A percentile compares a stretch with the other conserved stretches of the same genome.
Evolutionary conservation across 768 basidiomycete species (phyloP).

Genomic region (Collybia mongolica): DNA sequence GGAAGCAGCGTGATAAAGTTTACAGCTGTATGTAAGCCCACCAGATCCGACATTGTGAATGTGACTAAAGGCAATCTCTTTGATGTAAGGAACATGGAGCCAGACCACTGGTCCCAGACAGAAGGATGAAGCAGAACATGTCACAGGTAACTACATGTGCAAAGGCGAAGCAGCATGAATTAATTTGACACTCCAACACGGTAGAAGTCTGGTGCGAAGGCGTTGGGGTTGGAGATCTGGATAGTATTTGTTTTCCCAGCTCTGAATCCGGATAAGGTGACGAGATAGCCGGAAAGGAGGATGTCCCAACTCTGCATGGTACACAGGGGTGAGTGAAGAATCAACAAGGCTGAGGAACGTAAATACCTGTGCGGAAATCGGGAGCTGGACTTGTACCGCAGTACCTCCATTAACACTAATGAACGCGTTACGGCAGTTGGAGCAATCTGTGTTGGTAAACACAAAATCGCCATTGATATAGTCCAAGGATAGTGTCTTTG

Average conservation of each 20-base stretch:
- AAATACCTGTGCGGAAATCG: slow-evolving; percentile 49
- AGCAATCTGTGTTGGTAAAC: slow-evolving; percentile 42
- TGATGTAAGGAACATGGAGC: too few relatives aligned
- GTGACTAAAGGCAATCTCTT: slow-evolving; percentile 6
- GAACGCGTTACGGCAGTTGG: slow-evolving; percentile 47
- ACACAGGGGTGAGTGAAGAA: neutral
- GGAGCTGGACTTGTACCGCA: slow-evolving; percentile 43
- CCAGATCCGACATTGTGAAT: slow-evolving; percentile 4
- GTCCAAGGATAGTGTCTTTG: slow-evolving; percentile 41
- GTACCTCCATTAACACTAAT: slow-evolving; percentile 45
- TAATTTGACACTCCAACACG: slow-evolving; percentile 34
- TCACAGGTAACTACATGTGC: too few relatives aligned
- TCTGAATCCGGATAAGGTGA: slow-evolving; percentile 41
- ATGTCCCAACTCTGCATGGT: slow-evolving; percentile 43
- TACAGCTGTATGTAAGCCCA: neutral
- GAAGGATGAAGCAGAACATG: too few relatives aligned
- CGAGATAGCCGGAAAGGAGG: slow-evolving; percentile 35
- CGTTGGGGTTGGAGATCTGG: slow-evolving; percentile 41
- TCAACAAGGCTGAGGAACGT: slow-evolving; percentile 8
- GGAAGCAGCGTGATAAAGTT: slow-evolving; percentile 1
- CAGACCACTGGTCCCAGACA: too few relatives aligned
- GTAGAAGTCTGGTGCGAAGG: slow-evolving; percentile 40
- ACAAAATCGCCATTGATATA: slow-evolving; percentile 47
- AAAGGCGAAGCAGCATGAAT: neutral
- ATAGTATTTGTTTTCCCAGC: slow-evolving; percentile 44